phyloP scores from a whole-genome alignment of 441 rosid genomes.

The Sinapis alba region DNA sequence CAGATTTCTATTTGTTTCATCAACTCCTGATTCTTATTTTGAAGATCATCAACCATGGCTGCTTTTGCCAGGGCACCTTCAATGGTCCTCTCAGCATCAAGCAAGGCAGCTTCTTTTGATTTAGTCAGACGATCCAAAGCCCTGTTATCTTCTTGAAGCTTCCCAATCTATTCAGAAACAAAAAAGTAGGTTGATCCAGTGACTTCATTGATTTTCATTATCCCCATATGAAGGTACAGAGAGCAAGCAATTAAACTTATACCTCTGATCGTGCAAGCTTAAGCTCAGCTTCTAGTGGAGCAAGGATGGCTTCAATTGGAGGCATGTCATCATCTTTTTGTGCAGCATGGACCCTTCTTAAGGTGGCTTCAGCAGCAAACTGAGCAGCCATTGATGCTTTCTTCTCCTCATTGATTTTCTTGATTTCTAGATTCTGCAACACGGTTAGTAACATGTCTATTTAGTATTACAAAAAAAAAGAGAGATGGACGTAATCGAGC shows the following conservation, averaged over 20 bases:
- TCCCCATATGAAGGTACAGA: background rate
- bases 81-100: constrained; percentile 96
- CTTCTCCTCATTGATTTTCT: constrained; percentile 97
- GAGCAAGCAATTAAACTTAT: background rate
- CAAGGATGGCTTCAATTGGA: constrained; percentile 98
- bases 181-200: background rate
- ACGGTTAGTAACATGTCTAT: background rate
- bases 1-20: constrained; percentile 98
- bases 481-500: background rate
- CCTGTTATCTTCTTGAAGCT: constrained; percentile 98
- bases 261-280: constrained; percentile 96
- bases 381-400: constrained; percentile 99
- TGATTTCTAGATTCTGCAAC: constrained; percentile 89
- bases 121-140: constrained; percentile 97
- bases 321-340: constrained; percentile 99
- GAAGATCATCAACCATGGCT: constrained; percentile 99
- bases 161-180: constrained; percentile 68
- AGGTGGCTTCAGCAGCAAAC: constrained; percentile 99
- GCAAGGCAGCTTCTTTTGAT: constrained; percentile 96
- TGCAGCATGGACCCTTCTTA: constrained; percentile 98
- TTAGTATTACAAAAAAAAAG: background rate
- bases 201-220: background rate
- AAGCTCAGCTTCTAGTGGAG: constrained; percentile 97
- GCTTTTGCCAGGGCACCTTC: constrained; percentile 95
- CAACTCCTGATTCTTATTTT: constrained; percentile 95